These are phyloP conservation scores for Hydrangea macrophylla DNA, from an alignment of 148 eudicot species.

Conservation along the genomic window DNA sequence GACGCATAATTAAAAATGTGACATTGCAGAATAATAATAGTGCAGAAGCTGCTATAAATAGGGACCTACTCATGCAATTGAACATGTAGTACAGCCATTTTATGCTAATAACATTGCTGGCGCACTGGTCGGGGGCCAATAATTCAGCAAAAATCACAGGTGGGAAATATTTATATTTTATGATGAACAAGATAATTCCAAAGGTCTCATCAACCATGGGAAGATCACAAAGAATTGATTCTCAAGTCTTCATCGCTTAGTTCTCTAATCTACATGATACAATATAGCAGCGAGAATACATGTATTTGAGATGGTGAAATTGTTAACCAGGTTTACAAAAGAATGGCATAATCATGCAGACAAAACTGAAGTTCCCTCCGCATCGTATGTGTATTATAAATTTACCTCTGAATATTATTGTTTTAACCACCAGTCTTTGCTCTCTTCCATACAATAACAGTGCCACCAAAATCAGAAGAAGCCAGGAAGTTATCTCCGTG, in stretches of 20 bases:
- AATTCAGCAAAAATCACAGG: background rate
- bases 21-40: too few relatives aligned
- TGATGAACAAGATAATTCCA: background rate
- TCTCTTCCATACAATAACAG: slow-evolving; percentile 95
- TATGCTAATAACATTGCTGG: background rate
- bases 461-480: slow-evolving; percentile 89
- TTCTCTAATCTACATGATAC: background rate
- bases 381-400: background rate
- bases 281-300: background rate
- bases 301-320: background rate
- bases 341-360: background rate
- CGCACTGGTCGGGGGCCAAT: background rate
- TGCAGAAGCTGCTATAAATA: too few relatives aligned
- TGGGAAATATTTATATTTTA: background rate
- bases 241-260: background rate
- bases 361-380: background rate
- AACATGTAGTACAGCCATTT: too few relatives aligned
- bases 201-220: background rate
- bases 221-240: slow-evolving; percentile 1
- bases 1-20: too few relatives aligned
- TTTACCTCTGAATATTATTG: background rate
- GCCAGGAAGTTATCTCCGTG: slow-evolving; percentile 91
- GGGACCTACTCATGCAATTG: too few relatives aligned
- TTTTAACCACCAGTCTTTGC: slow-evolving; percentile 58
- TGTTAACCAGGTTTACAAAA: background rate